Evolutionary conservation across 1,284 basidiomycete species (phyloP), one percentile per base, ranked within the genome.

Genomic region (Puccinia polysora): DNA sequence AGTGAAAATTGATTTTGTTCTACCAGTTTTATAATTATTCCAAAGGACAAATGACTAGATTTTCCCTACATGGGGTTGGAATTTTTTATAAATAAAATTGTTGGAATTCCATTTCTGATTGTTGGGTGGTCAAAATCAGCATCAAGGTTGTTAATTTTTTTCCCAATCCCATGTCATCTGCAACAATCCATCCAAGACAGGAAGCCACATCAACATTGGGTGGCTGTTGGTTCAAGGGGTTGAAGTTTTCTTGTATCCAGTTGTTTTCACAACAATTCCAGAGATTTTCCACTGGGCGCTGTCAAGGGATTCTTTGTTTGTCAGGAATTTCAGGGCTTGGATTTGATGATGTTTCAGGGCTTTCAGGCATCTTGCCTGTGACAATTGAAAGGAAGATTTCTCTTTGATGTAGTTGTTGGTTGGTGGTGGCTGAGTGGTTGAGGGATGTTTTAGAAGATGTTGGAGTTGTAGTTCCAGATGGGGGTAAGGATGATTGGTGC

Each of bases 11-110:
- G 18, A 43, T 43, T 18, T 30, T 34, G 25, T 53, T 53, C 15
- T 53, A 14, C 52, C 52, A 53, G 52, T 53, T 53, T 28, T n/a
- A 53, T 6, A 53, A 28, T 2, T n/a, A 25, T 28, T n/a, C 52
- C 52, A 53, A 28, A 25, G 52, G 52, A 53, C n/a, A 53, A 23
- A 53, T 25, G 7, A 56, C n/a, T 32, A 56, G 53, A 7, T 25
- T 56, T 6, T 25, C 53, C n/a, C 4, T 32, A n/a, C 28, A 56
- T 25, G 2, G 3, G 6, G 36, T 18, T 8, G 18, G 18, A 18
- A 18, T 8, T 8, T 43, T 18, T 8, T 8, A 43, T 8, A 8
- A 43, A 18, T 18, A 8, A 43, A 8, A 18, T 18, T 4, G 30
- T 18, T 14, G 25, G 53, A 34, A 32, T 56, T 56, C 25, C n/a